Evolutionary conservation across 257 asterid genomes (phyloP).

Genomic region (Solanum lignicaule): DNA sequence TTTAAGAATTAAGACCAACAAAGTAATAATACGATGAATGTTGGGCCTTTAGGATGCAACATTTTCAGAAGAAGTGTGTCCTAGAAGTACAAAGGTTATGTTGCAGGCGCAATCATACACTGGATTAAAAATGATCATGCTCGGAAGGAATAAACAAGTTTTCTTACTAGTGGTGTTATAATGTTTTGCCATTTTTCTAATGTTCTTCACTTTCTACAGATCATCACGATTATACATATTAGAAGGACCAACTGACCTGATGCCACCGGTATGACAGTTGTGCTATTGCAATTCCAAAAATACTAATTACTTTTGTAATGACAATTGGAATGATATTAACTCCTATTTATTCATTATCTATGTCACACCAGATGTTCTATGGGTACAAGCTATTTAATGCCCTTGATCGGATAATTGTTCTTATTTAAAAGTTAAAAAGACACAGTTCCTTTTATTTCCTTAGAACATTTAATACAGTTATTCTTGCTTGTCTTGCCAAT

Average conservation of each 20-base stretch:
- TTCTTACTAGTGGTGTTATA: not conserved
- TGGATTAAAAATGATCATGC: not conserved
- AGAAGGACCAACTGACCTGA: constrained; percentile 88
- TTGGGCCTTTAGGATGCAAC: not conserved
- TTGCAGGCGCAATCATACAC: not conserved
- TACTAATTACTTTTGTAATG: not conserved
- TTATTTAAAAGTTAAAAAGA: not conserved
- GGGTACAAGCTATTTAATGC: not conserved
- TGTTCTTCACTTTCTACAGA: constrained; percentile 28
- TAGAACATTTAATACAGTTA: not conserved
- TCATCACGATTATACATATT: constrained; percentile 87
- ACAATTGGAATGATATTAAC: not conserved
- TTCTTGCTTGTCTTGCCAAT: not conserved
- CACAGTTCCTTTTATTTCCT: not conserved
- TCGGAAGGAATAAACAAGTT: not conserved
- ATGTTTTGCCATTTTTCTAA: not conserved
- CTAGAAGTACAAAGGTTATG: not conserved
- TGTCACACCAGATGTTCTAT: not conserved
- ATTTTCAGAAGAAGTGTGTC: not conserved
- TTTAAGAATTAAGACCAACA: not conserved
- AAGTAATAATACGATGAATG: not conserved
- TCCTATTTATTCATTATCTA: not conserved
- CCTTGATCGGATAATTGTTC: not conserved
- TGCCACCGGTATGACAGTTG: constrained; percentile 65
- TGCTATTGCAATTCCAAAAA: not conserved